Evolutionary conservation across 371 early-diverging fungal species (phyloP).

Genomic region (Synchytrium microbalum): DNA sequence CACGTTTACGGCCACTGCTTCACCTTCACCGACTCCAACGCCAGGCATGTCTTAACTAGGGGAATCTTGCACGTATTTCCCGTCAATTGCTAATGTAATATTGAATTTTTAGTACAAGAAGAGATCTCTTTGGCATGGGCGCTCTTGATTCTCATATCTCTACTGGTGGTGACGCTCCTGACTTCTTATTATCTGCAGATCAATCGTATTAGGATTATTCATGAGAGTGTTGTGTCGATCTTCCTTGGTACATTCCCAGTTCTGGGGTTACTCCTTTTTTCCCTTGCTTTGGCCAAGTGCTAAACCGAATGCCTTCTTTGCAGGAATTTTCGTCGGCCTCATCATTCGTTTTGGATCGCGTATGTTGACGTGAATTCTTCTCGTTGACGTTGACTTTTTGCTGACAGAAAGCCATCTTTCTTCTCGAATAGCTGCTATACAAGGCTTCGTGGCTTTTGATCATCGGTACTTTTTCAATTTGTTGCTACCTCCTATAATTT

Average conservation of each 20-base stretch:
- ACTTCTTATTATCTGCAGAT: slow-evolving; percentile 78
- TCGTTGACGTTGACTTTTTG: slow-evolving; percentile 1
- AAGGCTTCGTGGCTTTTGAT: slow-evolving; percentile 82
- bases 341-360: slow-evolving; percentile 62
- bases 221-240: slow-evolving; percentile 90
- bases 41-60: too few relatives aligned
- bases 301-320: slow-evolving; percentile 1
- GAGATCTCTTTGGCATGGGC: slow-evolving; percentile 31
- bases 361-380: slow-evolving; percentile 6
- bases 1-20: too few relatives aligned
- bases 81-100: too few relatives aligned
- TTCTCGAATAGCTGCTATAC: slow-evolving; percentile 49
- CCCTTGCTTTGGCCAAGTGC: background rate
- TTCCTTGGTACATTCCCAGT: slow-evolving; percentile 59
- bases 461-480: slow-evolving; percentile 89
- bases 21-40: too few relatives aligned
- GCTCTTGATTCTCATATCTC: slow-evolving; percentile 69
- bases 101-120: background rate
- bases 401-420: background rate
- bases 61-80: too few relatives aligned
- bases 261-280: too few relatives aligned
- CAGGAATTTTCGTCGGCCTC: slow-evolving; percentile 81
- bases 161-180: slow-evolving; percentile 76
- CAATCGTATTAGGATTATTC: slow-evolving; percentile 72
- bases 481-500: slow-evolving; percentile 89